Percentiles rank a stretch among this genome's conserved stretches.
Evolutionary conservation across 2,329 filamentous ascomycete species (phyloP).

Genomic region (Pseudocercospora vitis): DNA sequence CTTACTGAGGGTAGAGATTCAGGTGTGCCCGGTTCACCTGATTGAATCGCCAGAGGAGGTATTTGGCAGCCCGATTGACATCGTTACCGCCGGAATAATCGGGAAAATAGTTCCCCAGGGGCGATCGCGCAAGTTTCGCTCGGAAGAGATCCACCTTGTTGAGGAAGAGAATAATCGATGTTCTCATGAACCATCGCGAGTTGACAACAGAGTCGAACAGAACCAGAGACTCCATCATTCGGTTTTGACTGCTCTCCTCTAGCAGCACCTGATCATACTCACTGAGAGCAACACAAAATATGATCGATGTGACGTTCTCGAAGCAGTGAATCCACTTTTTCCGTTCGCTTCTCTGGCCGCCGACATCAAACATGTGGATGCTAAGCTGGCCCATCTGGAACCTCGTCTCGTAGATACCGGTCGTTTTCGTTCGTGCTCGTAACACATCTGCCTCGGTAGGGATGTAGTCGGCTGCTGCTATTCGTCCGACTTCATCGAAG

Average conservation of each 20-base stretch:
- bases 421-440: conserved; percentile 94
- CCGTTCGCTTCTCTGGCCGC: conserved; percentile 91
- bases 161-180: conserved; percentile 95
- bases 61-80: conserved; percentile 97
- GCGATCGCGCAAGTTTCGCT: conserved; percentile 85
- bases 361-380: conserved; percentile 99
- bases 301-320: conserved; percentile 98
- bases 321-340: conserved; percentile 99
- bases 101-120: conserved; percentile 91
- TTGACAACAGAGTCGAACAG: conserved; percentile 98
- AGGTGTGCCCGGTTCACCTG: conserved; percentile 96
- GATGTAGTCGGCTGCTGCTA: conserved; percentile 80
- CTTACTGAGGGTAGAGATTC: conserved; percentile 96
- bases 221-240: conserved; percentile 98
- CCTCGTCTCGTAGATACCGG: conserved; percentile 96
- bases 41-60: conserved; percentile 96
- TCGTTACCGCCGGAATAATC: conserved; percentile 98
- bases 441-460: conserved; percentile 94
- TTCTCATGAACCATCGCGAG: conserved; percentile 98
- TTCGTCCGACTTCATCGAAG: conserved; percentile 87
- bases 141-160: conserved; percentile 99
- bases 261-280: conserved; percentile 97
- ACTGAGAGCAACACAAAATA: conserved; percentile 96
- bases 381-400: conserved; percentile 98
- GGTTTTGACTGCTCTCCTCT: conserved; percentile 98